Evolutionary conservation across 768 basidiomycete species (phyloP), one percentile per base, ranked within the genome.

Genomic region (Cyathus striatus): DNA sequence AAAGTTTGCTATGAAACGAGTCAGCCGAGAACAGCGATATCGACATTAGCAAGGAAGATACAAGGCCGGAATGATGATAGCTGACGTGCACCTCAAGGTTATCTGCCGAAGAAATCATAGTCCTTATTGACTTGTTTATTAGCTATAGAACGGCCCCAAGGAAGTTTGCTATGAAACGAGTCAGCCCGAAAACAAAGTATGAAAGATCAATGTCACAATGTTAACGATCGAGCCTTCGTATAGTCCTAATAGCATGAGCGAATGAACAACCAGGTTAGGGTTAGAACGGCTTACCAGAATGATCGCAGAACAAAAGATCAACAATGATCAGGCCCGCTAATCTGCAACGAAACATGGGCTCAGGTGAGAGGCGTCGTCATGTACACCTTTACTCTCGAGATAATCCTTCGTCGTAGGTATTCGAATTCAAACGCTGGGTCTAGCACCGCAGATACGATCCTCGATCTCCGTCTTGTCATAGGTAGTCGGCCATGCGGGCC

Each of bases 401-500:
- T 72, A 76, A 6, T 58, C 22, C 10, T 33, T 40, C 2, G 34
- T 40, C 1, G 49, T 32, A 2, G 46, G 55, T 36, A 52, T 63
- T 0, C 80, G 81, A 41, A 79, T 80, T 3, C 83, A 64, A 17
- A 83, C 76, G 1, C 79, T 80, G 2, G 64, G 62, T 49, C 81
- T 80, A 0, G 81, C 81, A 0, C 76, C 68, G 10, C 76, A 66
- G 40, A 84, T 76, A 2, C 80, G 66, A 6, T 81, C 79, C 42
- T 83, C 79, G 2, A 84, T 81, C 0, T 67, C 49, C 0, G 52
- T 44, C 45, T 73, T 76, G 34, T 70, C 58, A 23, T 49, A 61
- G 25, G 84, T 79, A 1, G 62, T 46, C 0, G 51, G 52, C 0
- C 76, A 77, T 36, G 77, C 78, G 1, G 47, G 12, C 23, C 65